Conservation (phyloP, 192 early-diverging fungal genomes). For the Podila horticola region DNA sequence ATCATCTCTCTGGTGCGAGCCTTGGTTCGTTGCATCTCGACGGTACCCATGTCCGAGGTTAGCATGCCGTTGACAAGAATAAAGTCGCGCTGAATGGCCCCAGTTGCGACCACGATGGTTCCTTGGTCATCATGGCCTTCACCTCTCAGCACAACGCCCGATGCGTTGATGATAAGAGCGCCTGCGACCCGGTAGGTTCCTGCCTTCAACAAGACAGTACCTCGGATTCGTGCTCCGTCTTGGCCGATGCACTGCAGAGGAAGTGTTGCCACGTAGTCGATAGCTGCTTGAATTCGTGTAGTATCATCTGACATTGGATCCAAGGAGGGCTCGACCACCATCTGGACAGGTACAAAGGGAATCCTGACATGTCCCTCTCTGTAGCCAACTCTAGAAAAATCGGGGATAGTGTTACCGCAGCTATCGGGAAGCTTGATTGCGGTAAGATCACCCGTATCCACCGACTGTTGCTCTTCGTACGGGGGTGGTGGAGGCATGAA, state of each 20-base stretch:
- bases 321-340: constrained; percentile 30
- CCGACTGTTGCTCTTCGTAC: not conserved
- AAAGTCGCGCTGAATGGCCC: constrained; percentile 46
- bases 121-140: constrained; percentile 39
- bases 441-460: constrained; percentile 11
- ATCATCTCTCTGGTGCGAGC: constrained; percentile 45
- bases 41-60: constrained; percentile 28
- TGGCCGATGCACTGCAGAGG: constrained; percentile 22
- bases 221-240: constrained; percentile 35
- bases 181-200: constrained; percentile 41
- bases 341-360: constrained; percentile 31
- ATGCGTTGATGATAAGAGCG: constrained; percentile 31
- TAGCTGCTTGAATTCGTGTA: constrained; percentile 28
- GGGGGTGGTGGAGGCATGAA: constrained; percentile 18
- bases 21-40: constrained; percentile 26
- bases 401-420: constrained; percentile 24
- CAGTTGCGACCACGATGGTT: constrained; percentile 35
- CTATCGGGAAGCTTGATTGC: constrained; percentile 20
- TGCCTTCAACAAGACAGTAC: constrained; percentile 37
- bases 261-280: constrained; percentile 21
- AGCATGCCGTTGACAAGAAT: constrained; percentile 48
- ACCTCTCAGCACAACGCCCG: constrained; percentile 35
- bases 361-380: constrained; percentile 43
- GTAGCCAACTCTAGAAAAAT: constrained; percentile 46
- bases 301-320: constrained; percentile 35